Base-by-base conservation (phyloP, 2,329 filamentous ascomycete species). In the Fusarium sp. region DNA sequence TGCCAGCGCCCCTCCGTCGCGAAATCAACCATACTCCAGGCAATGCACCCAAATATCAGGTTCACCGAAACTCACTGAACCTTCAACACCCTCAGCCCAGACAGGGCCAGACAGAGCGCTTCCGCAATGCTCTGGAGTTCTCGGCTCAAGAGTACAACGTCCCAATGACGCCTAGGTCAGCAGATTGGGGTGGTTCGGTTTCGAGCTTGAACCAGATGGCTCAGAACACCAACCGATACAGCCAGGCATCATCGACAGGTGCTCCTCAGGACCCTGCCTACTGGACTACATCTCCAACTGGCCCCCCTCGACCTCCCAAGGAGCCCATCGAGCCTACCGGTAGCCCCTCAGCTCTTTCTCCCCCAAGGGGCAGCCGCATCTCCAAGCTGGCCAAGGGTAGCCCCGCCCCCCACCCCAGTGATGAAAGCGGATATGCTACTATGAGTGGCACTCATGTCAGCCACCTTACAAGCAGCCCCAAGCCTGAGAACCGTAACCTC, bases 21-120 rank as follows among this genome's bases (percentile, higher is more conserved):
- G 84, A 87, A 45, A 84, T 86, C 5, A 88, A 88, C 64, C 86
- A 88, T 76, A 86, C 86, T 8, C 79, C 81, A 1, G 91, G 89
- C 74, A 92, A 95, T 76, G 92, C 94, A 74, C 92, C 93, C 50
- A 95, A 95, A 80, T 95, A 95, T 81, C 91, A 92, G 80, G 92
- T 92, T 62, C 92, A 95, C 79, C 91, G 93, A 74, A 93, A 95
- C 82, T 94, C 92, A 31, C 80, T 95, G 62, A 94, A 94, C 76
- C 84, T 95, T 42, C 90, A 94, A 78, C 93, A 95, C 80, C 93
- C 93, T 10, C 93, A 95, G 79, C 93, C 93, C 13, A 86, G 92
- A 33, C 90, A 89, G 22, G 93, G 93, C 1, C 90, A 93, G 62
- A 93, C 91, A 1, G 89, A 92, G 78, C 90, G 91, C 31, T 93